phyloP scores from a whole-genome alignment of 2,329 filamentous ascomycete genomes.

The Verticillium longisporum region DNA sequence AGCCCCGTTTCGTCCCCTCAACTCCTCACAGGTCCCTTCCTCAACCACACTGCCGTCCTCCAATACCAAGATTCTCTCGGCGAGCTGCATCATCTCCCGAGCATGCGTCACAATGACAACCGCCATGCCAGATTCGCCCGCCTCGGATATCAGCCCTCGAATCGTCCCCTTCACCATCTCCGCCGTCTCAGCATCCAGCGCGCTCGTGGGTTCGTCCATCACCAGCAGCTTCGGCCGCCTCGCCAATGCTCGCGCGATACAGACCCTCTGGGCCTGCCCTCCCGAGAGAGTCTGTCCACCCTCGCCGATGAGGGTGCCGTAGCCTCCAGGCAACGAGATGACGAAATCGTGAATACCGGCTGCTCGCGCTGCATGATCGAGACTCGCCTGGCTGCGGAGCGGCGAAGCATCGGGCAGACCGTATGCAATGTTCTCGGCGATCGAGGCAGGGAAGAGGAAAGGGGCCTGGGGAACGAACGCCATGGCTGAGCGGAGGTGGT shows the following conservation, averaged over 20 bases:
- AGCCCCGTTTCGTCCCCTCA: slow-evolving; percentile 38
- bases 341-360: slow-evolving; percentile 75
- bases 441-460: slow-evolving; percentile 68
- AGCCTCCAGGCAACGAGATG: slow-evolving; percentile 51
- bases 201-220: slow-evolving; percentile 81
- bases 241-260: slow-evolving; percentile 72
- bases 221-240: slow-evolving; percentile 66
- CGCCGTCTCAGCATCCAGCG: slow-evolving; percentile 66
- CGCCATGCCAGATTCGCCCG: slow-evolving; percentile 40
- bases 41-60: slow-evolving; percentile 62
- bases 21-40: slow-evolving; percentile 56
- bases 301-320: slow-evolving; percentile 65
- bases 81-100: slow-evolving; percentile 78
- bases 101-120: slow-evolving; percentile 79
- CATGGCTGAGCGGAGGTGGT: slow-evolving; percentile 52
- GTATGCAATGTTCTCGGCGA: slow-evolving; percentile 78
- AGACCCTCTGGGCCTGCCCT: slow-evolving; percentile 75
- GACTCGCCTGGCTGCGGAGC: slow-evolving; percentile 33
- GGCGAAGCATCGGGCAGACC: slow-evolving; percentile 54
- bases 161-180: slow-evolving; percentile 59
- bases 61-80: slow-evolving; percentile 66
- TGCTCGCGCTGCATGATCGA: slow-evolving; percentile 45
- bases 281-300: slow-evolving; percentile 69
- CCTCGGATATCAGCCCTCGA: slow-evolving; percentile 35
- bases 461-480: slow-evolving; percentile 66